These are phyloP conservation scores for Discostella stelligeroides DNA, from an alignment of 108 stramenopile species.

Conservation along the genomic window DNA sequence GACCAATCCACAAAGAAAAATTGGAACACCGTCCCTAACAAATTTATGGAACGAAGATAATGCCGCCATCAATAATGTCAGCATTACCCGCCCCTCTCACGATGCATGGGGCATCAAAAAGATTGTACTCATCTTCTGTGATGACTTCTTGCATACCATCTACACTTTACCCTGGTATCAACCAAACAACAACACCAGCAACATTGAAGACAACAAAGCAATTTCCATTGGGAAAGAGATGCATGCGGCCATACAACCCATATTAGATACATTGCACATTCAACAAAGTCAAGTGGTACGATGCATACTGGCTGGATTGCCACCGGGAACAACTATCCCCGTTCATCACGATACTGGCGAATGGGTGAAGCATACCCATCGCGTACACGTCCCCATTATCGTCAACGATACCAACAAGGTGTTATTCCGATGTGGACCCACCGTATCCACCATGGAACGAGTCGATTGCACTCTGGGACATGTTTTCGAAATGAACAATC, in stretches of 20 bases:
- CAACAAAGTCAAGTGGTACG: constrained; percentile 70
- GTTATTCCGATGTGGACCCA: constrained; percentile 88
- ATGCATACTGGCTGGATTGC: constrained; percentile 91
- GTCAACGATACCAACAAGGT: constrained; percentile 72
- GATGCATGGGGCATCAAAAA: constrained; percentile 98
- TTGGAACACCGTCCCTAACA: constrained; percentile 30
- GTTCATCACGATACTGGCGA: constrained; percentile 97
- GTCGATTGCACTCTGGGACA: constrained; percentile 85
- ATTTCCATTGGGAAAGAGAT: no score
- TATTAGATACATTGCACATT: constrained; percentile 68
- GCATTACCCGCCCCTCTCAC: constrained; percentile 86
- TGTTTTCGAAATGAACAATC: constrained; percentile 99
- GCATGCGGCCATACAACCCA: constrained; percentile 72
- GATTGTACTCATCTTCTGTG: constrained; percentile 93
- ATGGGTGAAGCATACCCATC: constrained; percentile 95
- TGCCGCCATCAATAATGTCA: constrained; percentile 84
- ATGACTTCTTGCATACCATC: constrained; percentile 90
- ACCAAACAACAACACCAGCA: constrained; percentile 32
- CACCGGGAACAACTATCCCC: constrained; percentile 94
- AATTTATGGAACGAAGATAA: constrained; percentile 81
- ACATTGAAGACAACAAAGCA: no score
- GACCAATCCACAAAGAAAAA: no score
- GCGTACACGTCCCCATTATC: constrained; percentile 93
- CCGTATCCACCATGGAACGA: constrained; percentile 65
- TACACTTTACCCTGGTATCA: constrained; percentile 94